phyloP scores from a whole-genome alignment of 2,329 filamentous ascomycete species.

The Colletotrichum karsti region DNA sequence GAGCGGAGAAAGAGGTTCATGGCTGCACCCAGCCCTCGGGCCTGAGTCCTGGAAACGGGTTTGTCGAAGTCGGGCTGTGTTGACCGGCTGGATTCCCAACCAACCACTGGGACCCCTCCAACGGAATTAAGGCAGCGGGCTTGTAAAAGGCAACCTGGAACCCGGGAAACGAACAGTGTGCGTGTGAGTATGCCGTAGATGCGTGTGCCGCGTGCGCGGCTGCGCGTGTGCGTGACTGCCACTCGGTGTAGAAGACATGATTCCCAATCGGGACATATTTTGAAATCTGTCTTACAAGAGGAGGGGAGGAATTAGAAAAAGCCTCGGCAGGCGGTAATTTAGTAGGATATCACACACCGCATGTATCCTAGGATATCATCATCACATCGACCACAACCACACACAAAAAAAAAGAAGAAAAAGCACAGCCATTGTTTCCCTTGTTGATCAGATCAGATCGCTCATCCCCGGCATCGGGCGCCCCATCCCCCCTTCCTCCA shows the following conservation, averaged over 20 bases:
- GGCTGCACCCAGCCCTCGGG: background rate
- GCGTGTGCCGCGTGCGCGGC: background rate
- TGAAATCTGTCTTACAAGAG: conserved; percentile 11
- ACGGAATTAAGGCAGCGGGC: background rate
- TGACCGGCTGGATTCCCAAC: background rate
- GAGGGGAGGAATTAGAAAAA: background rate
- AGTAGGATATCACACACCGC: conserved; percentile 2
- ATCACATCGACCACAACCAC: background rate
- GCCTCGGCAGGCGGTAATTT: background rate
- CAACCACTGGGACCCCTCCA: background rate
- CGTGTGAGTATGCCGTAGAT: background rate
- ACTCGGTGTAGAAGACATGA: background rate
- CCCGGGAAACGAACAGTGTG: background rate
- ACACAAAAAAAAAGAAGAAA: background rate
- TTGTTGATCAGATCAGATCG: background rate
- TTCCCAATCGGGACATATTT: conserved; percentile 22
- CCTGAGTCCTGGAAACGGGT: background rate
- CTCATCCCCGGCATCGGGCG: background rate
- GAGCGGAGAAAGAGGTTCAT: background rate
- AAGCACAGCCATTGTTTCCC: background rate
- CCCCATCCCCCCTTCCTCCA: too few species aligned
- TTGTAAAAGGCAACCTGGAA: conserved; percentile 3
- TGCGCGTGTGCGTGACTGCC: background rate
- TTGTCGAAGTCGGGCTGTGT: background rate
- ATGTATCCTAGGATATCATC: conserved; percentile 2